Percentiles rank a stretch among this genome's conserved stretches.
These are phyloP conservation scores for Ophiosphaerella herpotricha DNA, from an alignment of 2,329 filamentous ascomycete genomes.

Conservation along the genomic window DNA sequence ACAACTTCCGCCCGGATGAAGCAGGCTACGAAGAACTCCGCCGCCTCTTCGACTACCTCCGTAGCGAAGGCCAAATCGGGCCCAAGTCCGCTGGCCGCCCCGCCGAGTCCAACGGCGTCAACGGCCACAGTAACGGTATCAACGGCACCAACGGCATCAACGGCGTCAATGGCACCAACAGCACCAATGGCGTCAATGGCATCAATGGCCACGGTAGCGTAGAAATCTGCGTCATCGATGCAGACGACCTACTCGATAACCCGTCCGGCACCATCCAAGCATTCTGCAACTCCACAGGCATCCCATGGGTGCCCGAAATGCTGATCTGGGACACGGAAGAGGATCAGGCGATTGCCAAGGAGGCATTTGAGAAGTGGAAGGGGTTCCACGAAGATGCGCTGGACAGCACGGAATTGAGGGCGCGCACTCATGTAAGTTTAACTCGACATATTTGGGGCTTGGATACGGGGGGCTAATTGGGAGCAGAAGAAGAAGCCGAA, in stretches of 20 bases:
- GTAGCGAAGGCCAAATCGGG: constrained; percentile 70
- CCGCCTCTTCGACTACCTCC: constrained; percentile 83
- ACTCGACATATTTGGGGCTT: neutral
- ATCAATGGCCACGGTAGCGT: constrained; percentile 49
- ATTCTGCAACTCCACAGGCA: constrained; percentile 80
- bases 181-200: constrained; percentile 23
- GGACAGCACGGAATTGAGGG: constrained; percentile 74
- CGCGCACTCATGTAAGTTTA: constrained; percentile 63
- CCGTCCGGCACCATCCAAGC: constrained; percentile 75
- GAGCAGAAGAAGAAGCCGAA: constrained; percentile 63
- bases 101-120: constrained; percentile 36
- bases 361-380: constrained; percentile 93
- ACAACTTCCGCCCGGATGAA: constrained; percentile 83
- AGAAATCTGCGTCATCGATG: constrained; percentile 85
- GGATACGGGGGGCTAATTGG: constrained; percentile 5
- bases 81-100: constrained; percentile 62
- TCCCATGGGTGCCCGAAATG: constrained; percentile 78
- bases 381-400: constrained; percentile 97
- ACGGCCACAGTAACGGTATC: constrained; percentile 37
- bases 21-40: constrained; percentile 90
- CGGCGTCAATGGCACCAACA: constrained; percentile 61
- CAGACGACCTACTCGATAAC: constrained; percentile 89
- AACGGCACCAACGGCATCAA: constrained; percentile 57
- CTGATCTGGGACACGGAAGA: constrained; percentile 80
- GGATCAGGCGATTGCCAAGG: constrained; percentile 68